A percentile compares a stretch with the other conserved stretches of the same genome.
These are phyloP conservation scores for Botrytis galanthina DNA, from an alignment of 2,329 filamentous ascomycete genomes.

Conservation along the genomic window DNA sequence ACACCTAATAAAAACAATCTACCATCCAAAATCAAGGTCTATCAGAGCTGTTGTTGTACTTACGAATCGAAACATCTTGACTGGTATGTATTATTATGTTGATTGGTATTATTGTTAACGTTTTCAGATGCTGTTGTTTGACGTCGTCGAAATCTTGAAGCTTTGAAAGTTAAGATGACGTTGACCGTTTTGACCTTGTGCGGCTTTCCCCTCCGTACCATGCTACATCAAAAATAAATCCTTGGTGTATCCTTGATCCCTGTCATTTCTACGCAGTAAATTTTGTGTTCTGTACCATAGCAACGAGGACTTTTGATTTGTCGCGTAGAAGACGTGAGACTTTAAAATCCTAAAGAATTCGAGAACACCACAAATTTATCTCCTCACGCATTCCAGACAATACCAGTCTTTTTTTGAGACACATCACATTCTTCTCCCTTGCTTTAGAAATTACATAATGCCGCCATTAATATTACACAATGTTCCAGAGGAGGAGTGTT, in stretches of 20 bases:
- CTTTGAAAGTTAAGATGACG: conserved; percentile 2
- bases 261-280: conserved; percentile 5
- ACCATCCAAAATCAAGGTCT: neutral
- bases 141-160: neutral
- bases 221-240: neutral
- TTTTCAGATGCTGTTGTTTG: neutral
- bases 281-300: conserved; percentile 7
- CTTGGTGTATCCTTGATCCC: conserved; percentile 9
- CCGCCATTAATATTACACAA: conserved; percentile 66
- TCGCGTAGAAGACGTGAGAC: conserved; percentile 19
- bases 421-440: conserved; percentile 20
- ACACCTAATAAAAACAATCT: conserved; percentile 10
- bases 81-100: neutral
- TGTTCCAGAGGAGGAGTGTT: conserved; percentile 66
- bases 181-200: conserved; percentile 3
- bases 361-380: neutral
- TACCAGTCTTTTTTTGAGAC: conserved; percentile 2
- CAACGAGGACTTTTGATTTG: conserved; percentile 9
- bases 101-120: conserved; percentile 4
- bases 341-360: conserved; percentile 5
- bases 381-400: conserved; percentile 12
- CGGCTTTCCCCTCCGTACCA: neutral
- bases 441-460: conserved; percentile 43
- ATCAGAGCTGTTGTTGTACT: conserved; percentile 17
- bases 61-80: conserved; percentile 41